These are phyloP conservation scores for Grosmannia clavigera DNA, from an alignment of 2,329 filamentous ascomycete species.

Conservation along the genomic window DNA sequence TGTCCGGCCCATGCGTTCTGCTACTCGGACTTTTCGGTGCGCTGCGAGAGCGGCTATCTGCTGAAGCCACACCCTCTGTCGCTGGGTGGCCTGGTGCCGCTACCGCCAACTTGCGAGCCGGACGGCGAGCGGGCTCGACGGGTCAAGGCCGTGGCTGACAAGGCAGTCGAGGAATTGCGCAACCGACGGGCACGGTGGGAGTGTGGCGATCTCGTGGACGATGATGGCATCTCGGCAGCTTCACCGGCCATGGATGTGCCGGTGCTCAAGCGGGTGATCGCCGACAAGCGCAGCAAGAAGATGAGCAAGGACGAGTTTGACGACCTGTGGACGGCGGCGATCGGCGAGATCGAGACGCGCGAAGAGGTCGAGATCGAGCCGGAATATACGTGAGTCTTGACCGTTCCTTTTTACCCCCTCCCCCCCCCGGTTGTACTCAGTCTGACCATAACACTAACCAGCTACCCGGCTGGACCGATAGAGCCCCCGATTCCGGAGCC, in stretches of 20 bases:
- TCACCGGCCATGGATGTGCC: constrained; percentile 52
- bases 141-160: constrained; percentile 77
- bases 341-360: constrained; percentile 55
- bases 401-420: constrained; percentile 6
- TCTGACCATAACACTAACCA: constrained; percentile 60
- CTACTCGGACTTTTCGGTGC: constrained; percentile 61
- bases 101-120: constrained; percentile 86
- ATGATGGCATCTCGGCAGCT: constrained; percentile 44
- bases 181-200: constrained; percentile 81
- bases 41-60: constrained; percentile 80
- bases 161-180: constrained; percentile 74
- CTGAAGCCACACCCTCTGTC: constrained; percentile 74
- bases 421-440: not conserved
- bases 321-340: constrained; percentile 65
- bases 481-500: constrained; percentile 53
- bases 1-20: constrained; percentile 89
- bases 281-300: constrained; percentile 63
- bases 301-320: constrained; percentile 86
- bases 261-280: constrained; percentile 66
- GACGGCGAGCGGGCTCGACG: constrained; percentile 85
- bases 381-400: constrained; percentile 37
- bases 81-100: constrained; percentile 64
- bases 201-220: constrained; percentile 61
- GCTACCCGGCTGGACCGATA: constrained; percentile 60
- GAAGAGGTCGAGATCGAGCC: constrained; percentile 45